Percentiles rank a stretch among this genome's conserved stretches.
Evolutionary conservation across 2,329 filamentous ascomycete species (phyloP).

Genomic region (Clathrospora elynae): DNA sequence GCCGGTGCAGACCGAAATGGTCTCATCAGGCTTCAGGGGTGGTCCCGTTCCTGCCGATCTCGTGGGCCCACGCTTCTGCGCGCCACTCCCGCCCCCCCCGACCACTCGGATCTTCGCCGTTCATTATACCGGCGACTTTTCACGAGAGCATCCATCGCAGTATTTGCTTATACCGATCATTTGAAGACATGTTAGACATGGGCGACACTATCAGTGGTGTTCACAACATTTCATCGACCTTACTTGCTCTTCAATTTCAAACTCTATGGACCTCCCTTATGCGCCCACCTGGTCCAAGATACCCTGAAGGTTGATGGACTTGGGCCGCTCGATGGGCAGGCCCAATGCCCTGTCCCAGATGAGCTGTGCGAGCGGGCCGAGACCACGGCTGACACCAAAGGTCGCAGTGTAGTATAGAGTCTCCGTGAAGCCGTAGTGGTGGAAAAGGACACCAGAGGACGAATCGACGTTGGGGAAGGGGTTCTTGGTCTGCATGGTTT

Average conservation of each 20-base stretch:
- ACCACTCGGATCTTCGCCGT: conserved; percentile 1
- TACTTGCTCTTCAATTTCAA: neutral
- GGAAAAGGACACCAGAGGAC: conserved; percentile 90
- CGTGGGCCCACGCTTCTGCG: conserved; percentile 7
- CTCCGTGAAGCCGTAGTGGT: conserved; percentile 97
- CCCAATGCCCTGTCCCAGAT: conserved; percentile 96
- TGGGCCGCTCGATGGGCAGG: conserved; percentile 93
- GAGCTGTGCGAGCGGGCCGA: conserved; percentile 90
- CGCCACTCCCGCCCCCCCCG: conserved; percentile 10
- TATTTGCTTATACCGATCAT: too few relatives aligned
- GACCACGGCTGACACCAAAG: conserved; percentile 70
- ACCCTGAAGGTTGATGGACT: conserved; percentile 93
- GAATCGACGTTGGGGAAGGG: conserved; percentile 97
- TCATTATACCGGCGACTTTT: conserved; percentile 1
- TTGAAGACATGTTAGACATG: too few relatives aligned
- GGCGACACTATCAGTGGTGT: too few relatives aligned
- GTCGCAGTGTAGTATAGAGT: conserved; percentile 88
- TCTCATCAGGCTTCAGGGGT: conserved; percentile 14
- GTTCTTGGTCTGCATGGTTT: conserved; percentile 74
- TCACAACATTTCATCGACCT: too few relatives aligned
- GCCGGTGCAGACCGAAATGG: conserved; percentile 3
- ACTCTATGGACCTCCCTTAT: conserved; percentile 16
- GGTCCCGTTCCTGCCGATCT: conserved; percentile 21
- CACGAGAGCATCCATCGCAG: neutral
- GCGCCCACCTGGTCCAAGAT: conserved; percentile 66